Percentiles rank a stretch among this genome's conserved stretches.
These are phyloP conservation scores for Aciculoconidium aculeatum DNA, from an alignment of 805 yeast species.

Conservation along the genomic window DNA sequence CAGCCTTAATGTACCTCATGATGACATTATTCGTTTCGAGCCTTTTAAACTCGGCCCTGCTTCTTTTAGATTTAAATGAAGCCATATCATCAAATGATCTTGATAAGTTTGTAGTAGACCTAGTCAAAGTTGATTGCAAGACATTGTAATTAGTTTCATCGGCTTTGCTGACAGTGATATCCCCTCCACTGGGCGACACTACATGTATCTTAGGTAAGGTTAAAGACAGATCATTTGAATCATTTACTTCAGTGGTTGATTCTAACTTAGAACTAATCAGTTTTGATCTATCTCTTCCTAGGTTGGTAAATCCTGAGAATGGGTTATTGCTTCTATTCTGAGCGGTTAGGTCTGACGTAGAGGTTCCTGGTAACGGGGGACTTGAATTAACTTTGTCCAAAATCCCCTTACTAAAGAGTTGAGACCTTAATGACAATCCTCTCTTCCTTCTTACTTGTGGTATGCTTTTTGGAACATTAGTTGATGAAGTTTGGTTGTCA, in stretches of 20 bases:
- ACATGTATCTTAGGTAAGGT: conserved; percentile 14
- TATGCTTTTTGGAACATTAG: too few species aligned
- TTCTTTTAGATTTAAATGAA: conserved; percentile 15
- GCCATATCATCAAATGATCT: conserved; percentile 12
- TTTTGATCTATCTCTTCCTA: conserved; percentile 6
- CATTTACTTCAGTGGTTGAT: conserved; percentile 8
- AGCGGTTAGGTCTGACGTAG: background rate
- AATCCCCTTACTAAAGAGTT: conserved; percentile 45
- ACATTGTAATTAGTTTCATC: conserved; percentile 9
- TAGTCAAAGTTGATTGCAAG: conserved; percentile 9
- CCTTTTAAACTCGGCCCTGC: conserved; percentile 11
- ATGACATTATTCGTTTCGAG: conserved; percentile 10
- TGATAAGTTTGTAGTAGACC: conserved; percentile 19
- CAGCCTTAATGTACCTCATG: conserved; percentile 9
- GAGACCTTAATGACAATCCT: conserved; percentile 64
- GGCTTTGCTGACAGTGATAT: conserved; percentile 1
- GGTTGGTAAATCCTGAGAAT: conserved; percentile 1
- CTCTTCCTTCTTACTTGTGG: conserved; percentile 40
- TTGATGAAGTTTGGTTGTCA: too few species aligned
- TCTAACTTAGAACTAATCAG: conserved; percentile 6
- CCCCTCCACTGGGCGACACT: background rate
- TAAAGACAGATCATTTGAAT: conserved; percentile 10
- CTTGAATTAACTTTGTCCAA: too few species aligned
- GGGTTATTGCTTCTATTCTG: conserved; percentile 2
- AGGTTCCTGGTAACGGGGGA: conserved; percentile 2